Conservation (phyloP, 169 alveolate species). For the Babesia bigemina region DNA sequence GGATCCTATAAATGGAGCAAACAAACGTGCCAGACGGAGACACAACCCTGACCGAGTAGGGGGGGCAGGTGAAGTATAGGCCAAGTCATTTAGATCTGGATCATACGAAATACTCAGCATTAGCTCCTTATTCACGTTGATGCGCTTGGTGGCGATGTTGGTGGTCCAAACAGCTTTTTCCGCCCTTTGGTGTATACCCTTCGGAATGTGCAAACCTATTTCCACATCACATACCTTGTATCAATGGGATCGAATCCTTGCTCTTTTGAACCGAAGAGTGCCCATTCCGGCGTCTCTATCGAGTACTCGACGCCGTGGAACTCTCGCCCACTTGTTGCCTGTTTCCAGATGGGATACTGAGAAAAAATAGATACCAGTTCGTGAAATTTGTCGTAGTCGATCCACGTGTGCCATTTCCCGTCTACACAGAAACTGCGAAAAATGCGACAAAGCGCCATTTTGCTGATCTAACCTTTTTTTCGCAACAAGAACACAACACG, state of each 20-base stretch:
- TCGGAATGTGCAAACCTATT: background rate
- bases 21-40: too few species aligned
- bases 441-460: background rate
- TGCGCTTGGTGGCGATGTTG: background rate
- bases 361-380: slow-evolving; percentile 58
- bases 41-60: too few species aligned
- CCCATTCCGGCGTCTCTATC: slow-evolving; percentile 87
- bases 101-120: too few species aligned
- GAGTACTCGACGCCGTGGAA: slow-evolving; percentile 81
- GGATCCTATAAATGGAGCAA: too few species aligned
- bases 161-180: slow-evolving; percentile 38
- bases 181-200: slow-evolving; percentile 67
- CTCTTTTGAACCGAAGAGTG: slow-evolving; percentile 82
- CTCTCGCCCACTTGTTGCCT: slow-evolving; percentile 62
- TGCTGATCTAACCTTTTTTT: slow-evolving; percentile 42
- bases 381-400: slow-evolving; percentile 83
- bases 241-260: slow-evolving; percentile 86
- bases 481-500: slow-evolving; percentile 83
- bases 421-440: slow-evolving; percentile 60
- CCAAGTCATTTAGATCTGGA: too few species aligned
- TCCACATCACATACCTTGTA: slow-evolving; percentile 56
- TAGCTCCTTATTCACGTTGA: background rate
- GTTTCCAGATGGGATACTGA: background rate
- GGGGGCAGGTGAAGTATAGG: too few species aligned
- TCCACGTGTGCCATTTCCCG: slow-evolving; percentile 90